Percentiles rank a stretch among this genome's conserved stretches.
These are phyloP conservation scores for Arachnopeziza araneosa DNA, from an alignment of 2,329 filamentous ascomycete genomes.

Conservation along the genomic window DNA sequence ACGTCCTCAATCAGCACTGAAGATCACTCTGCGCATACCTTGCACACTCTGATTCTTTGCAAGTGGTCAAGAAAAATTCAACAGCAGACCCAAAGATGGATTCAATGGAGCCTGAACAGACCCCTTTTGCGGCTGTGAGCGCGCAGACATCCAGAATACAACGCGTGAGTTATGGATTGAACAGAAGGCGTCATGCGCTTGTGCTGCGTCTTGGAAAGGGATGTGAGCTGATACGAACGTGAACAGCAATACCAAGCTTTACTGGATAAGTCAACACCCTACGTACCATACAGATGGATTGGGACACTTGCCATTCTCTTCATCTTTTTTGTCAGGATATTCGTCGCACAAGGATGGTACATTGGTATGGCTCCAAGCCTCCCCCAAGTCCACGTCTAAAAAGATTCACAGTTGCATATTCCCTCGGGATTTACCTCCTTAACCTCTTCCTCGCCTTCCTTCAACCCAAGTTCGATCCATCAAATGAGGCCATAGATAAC, in stretches of 20 bases:
- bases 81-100: conserved; percentile 57
- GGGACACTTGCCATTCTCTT: conserved; percentile 71
- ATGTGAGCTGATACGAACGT: conserved; percentile 14
- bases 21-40: neutral
- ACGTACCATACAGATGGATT: conserved; percentile 82
- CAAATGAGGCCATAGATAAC: conserved; percentile 82
- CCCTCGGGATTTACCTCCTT: conserved; percentile 95
- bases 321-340: conserved; percentile 82
- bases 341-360: conserved; percentile 96
- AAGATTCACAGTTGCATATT: conserved; percentile 74
- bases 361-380: conserved; percentile 59
- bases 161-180: conserved; percentile 49
- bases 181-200: neutral
- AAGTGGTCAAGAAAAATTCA: neutral
- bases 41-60: neutral
- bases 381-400: neutral
- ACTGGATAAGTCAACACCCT: conserved; percentile 90
- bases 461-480: conserved; percentile 97
- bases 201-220: neutral
- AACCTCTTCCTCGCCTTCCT: conserved; percentile 99
- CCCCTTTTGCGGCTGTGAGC: conserved; percentile 84
- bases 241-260: conserved; percentile 85
- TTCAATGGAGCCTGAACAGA: conserved; percentile 78
- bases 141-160: conserved; percentile 74
- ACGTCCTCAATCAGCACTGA: neutral